Evolutionary conservation across 768 basidiomycete species (phyloP), one percentile per base, ranked within the genome.

Genomic region (Dioszegia hungarica): DNA sequence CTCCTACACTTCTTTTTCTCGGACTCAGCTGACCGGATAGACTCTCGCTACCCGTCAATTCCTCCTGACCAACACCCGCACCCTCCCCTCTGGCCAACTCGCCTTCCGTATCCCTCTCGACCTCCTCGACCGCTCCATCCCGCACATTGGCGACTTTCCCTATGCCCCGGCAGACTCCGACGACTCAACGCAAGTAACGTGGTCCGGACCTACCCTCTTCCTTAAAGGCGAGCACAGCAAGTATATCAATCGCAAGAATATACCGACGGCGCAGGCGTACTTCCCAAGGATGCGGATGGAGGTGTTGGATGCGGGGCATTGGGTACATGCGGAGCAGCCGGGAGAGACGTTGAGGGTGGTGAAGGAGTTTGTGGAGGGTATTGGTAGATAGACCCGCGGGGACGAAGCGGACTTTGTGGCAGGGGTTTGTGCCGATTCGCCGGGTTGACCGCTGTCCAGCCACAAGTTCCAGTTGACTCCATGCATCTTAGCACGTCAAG

Each of bases 241-340:
- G 82, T 88, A 86, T 75, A 84, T 92, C 70, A 91, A 90, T 61
- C 76, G 80, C 24, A 79, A 83, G 53, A 90, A 92, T 67, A 75
- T 84, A 6, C 82, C 83, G 0, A 62, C 81, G 5, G 81, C 85
- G 37, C 71, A 82, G 57, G 70, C 79, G 27, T 89, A 89, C 75
- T 95, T 94, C 78, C 90, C 91, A 0, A 77, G 80, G 34, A 82
- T 83, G 79, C 69, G 63, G 10, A 66, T 93, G 9, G 82, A 84
- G 67, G 80, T 76, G 24, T 75, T 94, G 25, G 85, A 90, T 56
- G 79, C 90, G 0, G 85, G 86, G 0, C 92, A 97, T 75, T 97
- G 92, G 92, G 87, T 93, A 19, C 90, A 93, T 61, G 86, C 88
- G 15, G 90, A 93, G 70, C 81, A 81, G 81, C 80, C 80, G 8